These are phyloP conservation scores for Kazachstania sp. DNA, from an alignment of 1,139 yeast species.

Conservation along the genomic window DNA sequence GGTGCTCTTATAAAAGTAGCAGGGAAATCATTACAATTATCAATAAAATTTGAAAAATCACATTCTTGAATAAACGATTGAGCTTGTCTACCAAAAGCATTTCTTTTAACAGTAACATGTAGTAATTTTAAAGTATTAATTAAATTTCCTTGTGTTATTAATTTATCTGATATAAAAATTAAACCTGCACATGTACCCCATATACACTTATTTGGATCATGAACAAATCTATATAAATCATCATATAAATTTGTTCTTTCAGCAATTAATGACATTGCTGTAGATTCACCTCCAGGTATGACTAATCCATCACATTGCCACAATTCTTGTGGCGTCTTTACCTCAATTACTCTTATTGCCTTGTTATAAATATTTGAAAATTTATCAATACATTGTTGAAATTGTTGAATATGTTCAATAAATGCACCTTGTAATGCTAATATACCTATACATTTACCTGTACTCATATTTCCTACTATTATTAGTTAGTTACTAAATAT, in stretches of 20 bases:
- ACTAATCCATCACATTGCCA: constrained; percentile 50
- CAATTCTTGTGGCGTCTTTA: constrained; percentile 47
- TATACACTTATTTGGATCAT: constrained; percentile 42
- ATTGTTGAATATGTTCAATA: constrained; percentile 53
- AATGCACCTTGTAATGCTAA: constrained; percentile 80
- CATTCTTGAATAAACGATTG: constrained; percentile 52
- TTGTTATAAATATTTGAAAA: background rate
- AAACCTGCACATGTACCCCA: constrained; percentile 92
- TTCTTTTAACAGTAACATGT: constrained; percentile 56
- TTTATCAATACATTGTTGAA: constrained; percentile 35
- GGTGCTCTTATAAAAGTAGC: constrained; percentile 77
- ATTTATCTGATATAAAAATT: constrained; percentile 53
- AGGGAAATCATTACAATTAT: constrained; percentile 38
- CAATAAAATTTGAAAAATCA: constrained; percentile 42
- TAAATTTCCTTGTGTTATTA: constrained; percentile 46
- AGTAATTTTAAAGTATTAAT: constrained; percentile 60
- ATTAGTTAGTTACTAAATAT: no score
- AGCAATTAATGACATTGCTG: constrained; percentile 66
- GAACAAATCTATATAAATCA: constrained; percentile 47
- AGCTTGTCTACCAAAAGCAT: constrained; percentile 69
- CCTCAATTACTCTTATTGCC: constrained; percentile 37
- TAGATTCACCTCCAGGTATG: constrained; percentile 79
- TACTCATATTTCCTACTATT: background rate
- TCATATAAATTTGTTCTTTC: constrained; percentile 52
- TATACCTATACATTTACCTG: constrained; percentile 45